Conservation (phyloP, 108 stramenopile genomes). For the Skeletonema grethae region DNA sequence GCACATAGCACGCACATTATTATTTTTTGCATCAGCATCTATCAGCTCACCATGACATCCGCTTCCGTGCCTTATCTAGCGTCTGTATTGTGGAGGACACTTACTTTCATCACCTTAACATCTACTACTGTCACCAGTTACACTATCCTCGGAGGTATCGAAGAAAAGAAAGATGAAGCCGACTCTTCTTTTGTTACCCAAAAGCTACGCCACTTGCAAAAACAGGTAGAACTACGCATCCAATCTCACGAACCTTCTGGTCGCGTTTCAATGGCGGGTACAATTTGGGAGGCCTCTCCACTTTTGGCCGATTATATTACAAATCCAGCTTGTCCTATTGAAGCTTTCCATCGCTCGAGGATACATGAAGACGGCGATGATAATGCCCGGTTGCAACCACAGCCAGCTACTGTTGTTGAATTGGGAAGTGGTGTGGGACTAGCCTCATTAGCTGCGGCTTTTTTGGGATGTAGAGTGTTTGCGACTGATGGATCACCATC, state of each 20-base stretch:
- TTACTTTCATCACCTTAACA: background rate
- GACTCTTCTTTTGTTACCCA: constrained; percentile 6
- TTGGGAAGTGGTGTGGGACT: constrained; percentile 27
- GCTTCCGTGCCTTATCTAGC: too few species aligned
- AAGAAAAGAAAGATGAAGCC: constrained; percentile 6
- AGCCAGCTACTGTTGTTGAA: constrained; percentile 23
- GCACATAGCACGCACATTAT: too few species aligned
- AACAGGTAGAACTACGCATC: constrained; percentile 13
- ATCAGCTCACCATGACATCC: background rate
- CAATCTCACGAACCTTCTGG: constrained; percentile 19
- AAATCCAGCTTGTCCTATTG: constrained; percentile 21
- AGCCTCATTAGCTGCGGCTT: constrained; percentile 19
- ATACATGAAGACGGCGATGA: background rate
- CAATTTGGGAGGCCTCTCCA: constrained; percentile 28
- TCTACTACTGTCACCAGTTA: background rate
- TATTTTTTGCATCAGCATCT: too few species aligned
- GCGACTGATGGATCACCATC: constrained; percentile 29
- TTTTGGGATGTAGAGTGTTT: constrained; percentile 25
- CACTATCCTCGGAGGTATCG: constrained; percentile 25
- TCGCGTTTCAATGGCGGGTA: constrained; percentile 28
- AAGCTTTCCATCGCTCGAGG: constrained; percentile 18
- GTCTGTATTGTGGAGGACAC: background rate
- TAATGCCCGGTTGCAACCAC: constrained; percentile 3
- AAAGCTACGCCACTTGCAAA: constrained; percentile 16
- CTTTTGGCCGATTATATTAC: constrained; percentile 28